Evolutionary conservation across 75 land plant genomes (phyloP), one percentile per base, ranked within the genome.

Genomic region (Adiantum capillusveneris): DNA sequence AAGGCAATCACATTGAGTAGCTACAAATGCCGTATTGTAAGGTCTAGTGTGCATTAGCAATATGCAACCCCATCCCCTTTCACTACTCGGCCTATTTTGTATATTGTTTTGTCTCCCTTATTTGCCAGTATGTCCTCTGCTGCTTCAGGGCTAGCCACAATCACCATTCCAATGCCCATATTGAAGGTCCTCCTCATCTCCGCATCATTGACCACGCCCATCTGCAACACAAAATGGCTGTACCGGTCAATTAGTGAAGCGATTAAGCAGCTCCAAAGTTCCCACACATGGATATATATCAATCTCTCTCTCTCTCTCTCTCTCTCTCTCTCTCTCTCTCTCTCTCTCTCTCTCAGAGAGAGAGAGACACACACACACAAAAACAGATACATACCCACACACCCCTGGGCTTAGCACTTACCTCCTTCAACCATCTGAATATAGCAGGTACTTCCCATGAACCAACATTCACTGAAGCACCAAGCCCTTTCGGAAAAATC

Each of bases 121-220:
- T 72, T 74, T 0, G 61, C 42, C 17, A 84, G 75, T 29, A 90
- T 84, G 45, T 66, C 66, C 7, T 27, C 57, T 29, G 88, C 73
- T 0, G 75, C 66, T 39, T 82, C 88, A 46, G 56, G 62, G 39
- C 60, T 70, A 0, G 80, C 87, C 13, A 90, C 78, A 27, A 95
- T 66, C 31, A 95, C 96, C 99, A 95, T 95, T 17, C 99, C 99
- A 53, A 95, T 87, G 2, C 99, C 99, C 96, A 95, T 90, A 71
- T 95, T 95, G 58, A 95, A 90, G 0, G 96, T 95, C 54, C 99
- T 62, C 6, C 73, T 71, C 99, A 95, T 95, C 54, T 95, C 99
- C 13, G 80, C 65, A 53, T 95, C 92, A 53, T 84, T 88, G 26
- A 95, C 77, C 44, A 52, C 63, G 25, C 98, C 98, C n/a, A 63